These are phyloP conservation scores for Fusarium continuum DNA, from an alignment of 2,329 filamentous ascomycete species.

Conservation along the genomic window DNA sequence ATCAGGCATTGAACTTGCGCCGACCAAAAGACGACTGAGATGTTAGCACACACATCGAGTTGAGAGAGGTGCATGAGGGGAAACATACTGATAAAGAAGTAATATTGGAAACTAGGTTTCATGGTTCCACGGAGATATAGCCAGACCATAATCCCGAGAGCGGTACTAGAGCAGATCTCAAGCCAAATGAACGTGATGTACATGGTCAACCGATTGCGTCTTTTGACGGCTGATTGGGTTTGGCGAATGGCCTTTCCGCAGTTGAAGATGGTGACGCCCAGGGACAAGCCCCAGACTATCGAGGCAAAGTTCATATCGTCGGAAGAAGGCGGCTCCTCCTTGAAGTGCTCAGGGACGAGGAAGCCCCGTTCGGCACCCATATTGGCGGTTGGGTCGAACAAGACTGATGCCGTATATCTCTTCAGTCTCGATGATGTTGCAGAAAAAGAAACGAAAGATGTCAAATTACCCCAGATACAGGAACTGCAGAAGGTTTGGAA, in stretches of 20 bases:
- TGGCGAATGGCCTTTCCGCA: constrained; percentile 35
- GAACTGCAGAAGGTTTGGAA: constrained; percentile 1
- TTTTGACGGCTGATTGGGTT: constrained; percentile 18
- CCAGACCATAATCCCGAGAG: constrained; percentile 37
- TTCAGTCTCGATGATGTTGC: background rate
- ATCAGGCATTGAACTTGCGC: constrained; percentile 56
- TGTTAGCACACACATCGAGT: background rate
- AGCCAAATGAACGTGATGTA: constrained; percentile 35
- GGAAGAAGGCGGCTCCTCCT: constrained; percentile 11
- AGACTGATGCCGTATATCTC: background rate
- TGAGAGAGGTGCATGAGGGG: background rate
- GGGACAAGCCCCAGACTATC: constrained; percentile 37
- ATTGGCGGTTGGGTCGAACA: background rate
- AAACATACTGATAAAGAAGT: constrained; percentile 38
- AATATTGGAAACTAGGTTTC: constrained; percentile 45
- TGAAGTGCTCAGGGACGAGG: constrained; percentile 33
- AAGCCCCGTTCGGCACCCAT: constrained; percentile 31
- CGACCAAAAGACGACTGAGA: constrained; percentile 43
- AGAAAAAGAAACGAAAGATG: background rate
- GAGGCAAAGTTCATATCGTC: constrained; percentile 39
- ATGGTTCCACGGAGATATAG: constrained; percentile 32
- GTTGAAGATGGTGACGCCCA: constrained; percentile 38
- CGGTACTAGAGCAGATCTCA: constrained; percentile 33
- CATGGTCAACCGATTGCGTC: constrained; percentile 30
- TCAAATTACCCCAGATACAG: background rate